These are phyloP conservation scores for Amphibolis antarctica DNA, from an alignment of 106 monocot genomes.

Conservation along the genomic window DNA sequence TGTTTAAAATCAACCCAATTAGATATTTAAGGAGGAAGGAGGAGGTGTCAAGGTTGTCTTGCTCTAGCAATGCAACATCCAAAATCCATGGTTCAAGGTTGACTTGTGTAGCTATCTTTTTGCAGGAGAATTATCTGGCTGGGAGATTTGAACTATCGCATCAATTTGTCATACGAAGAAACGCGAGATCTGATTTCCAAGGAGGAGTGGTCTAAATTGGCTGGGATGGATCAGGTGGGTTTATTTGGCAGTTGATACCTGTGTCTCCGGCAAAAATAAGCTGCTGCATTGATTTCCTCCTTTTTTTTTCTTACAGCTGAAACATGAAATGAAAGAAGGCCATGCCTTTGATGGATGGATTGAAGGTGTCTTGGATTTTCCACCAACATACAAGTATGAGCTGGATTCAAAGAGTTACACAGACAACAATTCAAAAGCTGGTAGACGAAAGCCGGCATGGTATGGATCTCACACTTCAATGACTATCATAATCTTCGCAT, in stretches of 20 bases:
- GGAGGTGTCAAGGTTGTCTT: too few species aligned
- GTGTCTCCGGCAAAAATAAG: not conserved
- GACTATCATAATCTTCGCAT: not conserved
- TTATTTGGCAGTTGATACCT: not conserved
- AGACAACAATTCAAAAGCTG: slow-evolving; percentile 44
- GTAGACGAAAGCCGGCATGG: slow-evolving; percentile 88
- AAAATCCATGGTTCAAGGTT: not conserved
- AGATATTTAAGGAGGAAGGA: too few species aligned
- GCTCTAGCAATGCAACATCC: not conserved
- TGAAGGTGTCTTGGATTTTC: slow-evolving; percentile 69
- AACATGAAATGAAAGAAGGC: slow-evolving; percentile 51
- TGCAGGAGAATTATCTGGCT: slow-evolving; percentile 87
- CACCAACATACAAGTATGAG: slow-evolving; percentile 85
- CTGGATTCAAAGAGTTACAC: slow-evolving; percentile 47
- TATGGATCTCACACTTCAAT: slow-evolving; percentile 11
- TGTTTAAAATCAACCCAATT: too few species aligned
- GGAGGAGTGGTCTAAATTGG: slow-evolving; percentile 46
- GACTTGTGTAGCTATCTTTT: not conserved
- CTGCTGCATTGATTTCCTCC: too few species aligned
- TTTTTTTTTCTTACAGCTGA: slow-evolving; percentile 30
- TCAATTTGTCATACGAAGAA: slow-evolving; percentile 61
- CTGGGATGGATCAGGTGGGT: slow-evolving; percentile 70
- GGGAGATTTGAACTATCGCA: slow-evolving; percentile 90
- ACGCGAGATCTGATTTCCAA: slow-evolving; percentile 49
- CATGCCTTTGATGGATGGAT: slow-evolving; percentile 90